Evolutionary conservation across 345 rosid genomes (phyloP).

Genomic region (Aurinia saxatilis): DNA sequence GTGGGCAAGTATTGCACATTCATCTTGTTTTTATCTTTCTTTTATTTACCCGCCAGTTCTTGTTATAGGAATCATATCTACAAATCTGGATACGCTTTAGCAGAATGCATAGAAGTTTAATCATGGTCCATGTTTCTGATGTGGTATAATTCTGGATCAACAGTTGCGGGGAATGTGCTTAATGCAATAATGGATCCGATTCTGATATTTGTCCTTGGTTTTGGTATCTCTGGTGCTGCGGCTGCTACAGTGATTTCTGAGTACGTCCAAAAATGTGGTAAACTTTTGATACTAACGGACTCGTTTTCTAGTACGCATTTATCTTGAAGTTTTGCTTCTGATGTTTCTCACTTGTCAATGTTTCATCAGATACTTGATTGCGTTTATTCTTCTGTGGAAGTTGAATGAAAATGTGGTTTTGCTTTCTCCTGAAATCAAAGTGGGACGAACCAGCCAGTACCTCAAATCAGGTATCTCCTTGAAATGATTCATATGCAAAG

Average conservation of each 20-base stretch:
- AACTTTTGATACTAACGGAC: conserved; percentile 21
- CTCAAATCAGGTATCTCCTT: conserved; percentile 64
- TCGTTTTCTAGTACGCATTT: background rate
- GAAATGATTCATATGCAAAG: background rate
- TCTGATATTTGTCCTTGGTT: conserved; percentile 60
- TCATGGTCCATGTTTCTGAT: background rate
- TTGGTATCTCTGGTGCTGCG: conserved; percentile 86
- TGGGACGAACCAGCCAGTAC: conserved; percentile 46
- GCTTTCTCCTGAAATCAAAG: conserved; percentile 62
- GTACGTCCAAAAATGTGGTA: conserved; percentile 78
- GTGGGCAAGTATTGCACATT: conserved; percentile 61
- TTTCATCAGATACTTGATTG: conserved; percentile 66
- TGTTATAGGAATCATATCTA: background rate
- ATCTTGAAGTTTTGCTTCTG: conserved; percentile 6
- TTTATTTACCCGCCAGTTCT: background rate
- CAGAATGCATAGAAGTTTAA: background rate
- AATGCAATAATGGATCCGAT: conserved; percentile 73
- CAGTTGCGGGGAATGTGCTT: conserved; percentile 80
- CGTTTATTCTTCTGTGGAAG: conserved; percentile 74
- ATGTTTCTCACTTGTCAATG: conserved; percentile 2
- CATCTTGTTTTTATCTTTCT: background rate
- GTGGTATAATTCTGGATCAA: conserved; percentile 15
- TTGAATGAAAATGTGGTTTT: conserved; percentile 62
- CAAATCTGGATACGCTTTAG: background rate
- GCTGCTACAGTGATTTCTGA: conserved; percentile 91